These are phyloP conservation scores for Elongisporangium undulatum DNA, from an alignment of 352 stramenopile species.

Conservation along the genomic window DNA sequence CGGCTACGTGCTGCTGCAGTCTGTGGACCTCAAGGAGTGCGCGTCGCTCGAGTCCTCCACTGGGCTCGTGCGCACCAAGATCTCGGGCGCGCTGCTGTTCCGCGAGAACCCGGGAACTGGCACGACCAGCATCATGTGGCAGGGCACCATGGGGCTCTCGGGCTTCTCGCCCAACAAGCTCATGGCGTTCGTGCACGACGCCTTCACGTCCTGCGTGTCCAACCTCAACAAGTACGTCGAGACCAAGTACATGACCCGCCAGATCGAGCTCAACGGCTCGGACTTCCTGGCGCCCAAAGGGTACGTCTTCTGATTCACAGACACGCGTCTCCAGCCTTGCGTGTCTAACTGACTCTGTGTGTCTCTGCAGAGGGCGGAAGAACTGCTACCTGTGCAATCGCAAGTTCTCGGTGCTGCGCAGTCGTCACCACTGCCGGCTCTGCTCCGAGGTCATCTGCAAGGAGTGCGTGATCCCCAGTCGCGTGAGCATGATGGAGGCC, in stretches of 20 bases:
- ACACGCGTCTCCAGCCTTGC: background rate
- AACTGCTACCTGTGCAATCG: slow-evolving; percentile 68
- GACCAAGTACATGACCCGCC: slow-evolving; percentile 51
- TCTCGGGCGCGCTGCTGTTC: slow-evolving; percentile 59
- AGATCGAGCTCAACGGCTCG: slow-evolving; percentile 44
- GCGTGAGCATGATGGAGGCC: slow-evolving; percentile 43
- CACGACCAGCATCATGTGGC: slow-evolving; percentile 48
- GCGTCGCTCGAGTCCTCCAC: slow-evolving; percentile 40
- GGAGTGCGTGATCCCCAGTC: slow-evolving; percentile 52
- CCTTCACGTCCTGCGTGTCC: slow-evolving; percentile 44
- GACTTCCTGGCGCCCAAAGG: slow-evolving; percentile 24
- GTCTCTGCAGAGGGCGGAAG: slow-evolving; percentile 41
- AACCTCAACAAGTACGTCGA: slow-evolving; percentile 62
- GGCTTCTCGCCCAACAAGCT: slow-evolving; percentile 40
- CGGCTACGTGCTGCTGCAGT: slow-evolving; percentile 54
- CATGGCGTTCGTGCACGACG: slow-evolving; percentile 44
- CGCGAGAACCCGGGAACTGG: slow-evolving; percentile 34
- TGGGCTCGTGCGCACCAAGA: slow-evolving; percentile 42
- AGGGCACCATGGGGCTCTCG: slow-evolving; percentile 37
- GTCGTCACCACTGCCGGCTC: slow-evolving; percentile 55
- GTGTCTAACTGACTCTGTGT: background rate
- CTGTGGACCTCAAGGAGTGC: slow-evolving; percentile 52
- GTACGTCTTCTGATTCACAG: slow-evolving; percentile 16
- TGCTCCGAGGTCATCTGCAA: slow-evolving; percentile 72
- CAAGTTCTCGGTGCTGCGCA: slow-evolving; percentile 63